These are phyloP conservation scores for Nothophaeocryptopus gaeumannii DNA, from an alignment of 2,329 filamentous ascomycete genomes.

Conservation along the genomic window DNA sequence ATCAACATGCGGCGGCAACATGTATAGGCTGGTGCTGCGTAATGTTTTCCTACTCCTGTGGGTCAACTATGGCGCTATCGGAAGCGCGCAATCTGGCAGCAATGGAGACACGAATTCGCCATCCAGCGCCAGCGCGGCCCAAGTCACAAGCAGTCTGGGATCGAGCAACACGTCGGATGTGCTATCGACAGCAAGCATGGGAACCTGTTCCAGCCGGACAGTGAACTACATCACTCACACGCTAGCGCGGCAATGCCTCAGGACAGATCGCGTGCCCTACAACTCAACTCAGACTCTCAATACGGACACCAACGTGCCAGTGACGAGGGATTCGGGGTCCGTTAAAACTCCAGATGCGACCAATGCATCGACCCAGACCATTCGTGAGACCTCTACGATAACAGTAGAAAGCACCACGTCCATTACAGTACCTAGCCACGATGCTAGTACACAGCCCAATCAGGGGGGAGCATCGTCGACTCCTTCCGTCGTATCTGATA, in stretches of 20 bases:
- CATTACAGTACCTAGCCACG: too few relatives aligned
- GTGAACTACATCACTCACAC: slow-evolving; percentile 81
- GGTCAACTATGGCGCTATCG: slow-evolving; percentile 14
- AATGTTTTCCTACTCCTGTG: slow-evolving; percentile 21
- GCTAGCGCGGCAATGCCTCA: slow-evolving; percentile 71
- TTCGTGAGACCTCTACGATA: too few relatives aligned
- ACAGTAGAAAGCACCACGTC: too few relatives aligned
- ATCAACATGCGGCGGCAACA: slow-evolving; percentile 24
- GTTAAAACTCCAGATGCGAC: too few relatives aligned
- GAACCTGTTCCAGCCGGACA: slow-evolving; percentile 55
- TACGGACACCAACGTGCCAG: neutral
- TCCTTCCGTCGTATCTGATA: neutral
- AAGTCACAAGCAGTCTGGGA: slow-evolving; percentile 3
- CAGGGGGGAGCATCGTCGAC: too few relatives aligned
- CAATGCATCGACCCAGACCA: too few relatives aligned
- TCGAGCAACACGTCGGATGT: slow-evolving; percentile 2
- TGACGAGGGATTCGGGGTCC: neutral
- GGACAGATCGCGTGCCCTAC: slow-evolving; percentile 54
- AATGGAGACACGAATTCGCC: slow-evolving; percentile 13
- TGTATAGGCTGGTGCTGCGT: slow-evolving; percentile 26
- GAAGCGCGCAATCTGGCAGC: slow-evolving; percentile 14
- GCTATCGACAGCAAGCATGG: slow-evolving; percentile 12
- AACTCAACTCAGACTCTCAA: neutral
- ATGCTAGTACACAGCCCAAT: too few relatives aligned
- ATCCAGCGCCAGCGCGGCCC: slow-evolving; percentile 9